These are phyloP conservation scores for Sarocladium brachiariae DNA, from an alignment of 2,329 filamentous ascomycete species.

Conservation along the genomic window DNA sequence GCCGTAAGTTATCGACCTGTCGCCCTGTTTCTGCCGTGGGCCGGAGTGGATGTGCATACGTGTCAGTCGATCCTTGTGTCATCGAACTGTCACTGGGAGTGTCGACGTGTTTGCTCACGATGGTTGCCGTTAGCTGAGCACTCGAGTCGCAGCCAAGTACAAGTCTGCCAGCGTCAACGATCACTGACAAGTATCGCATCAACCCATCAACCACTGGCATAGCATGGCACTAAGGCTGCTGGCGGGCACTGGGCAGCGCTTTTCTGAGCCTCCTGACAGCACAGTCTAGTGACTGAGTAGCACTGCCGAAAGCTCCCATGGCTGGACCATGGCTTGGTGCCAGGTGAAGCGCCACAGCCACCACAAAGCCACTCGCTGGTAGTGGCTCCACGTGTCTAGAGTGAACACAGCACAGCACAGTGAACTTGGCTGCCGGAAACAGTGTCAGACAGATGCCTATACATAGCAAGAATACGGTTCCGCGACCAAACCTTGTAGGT, in stretches of 20 bases:
- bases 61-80: background rate
- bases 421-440: no score
- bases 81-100: no score
- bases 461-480: no score
- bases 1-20: background rate
- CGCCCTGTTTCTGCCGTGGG: background rate
- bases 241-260: no score
- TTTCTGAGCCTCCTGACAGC: background rate
- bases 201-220: background rate
- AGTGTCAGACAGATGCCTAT: no score
- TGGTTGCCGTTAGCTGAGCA: no score
- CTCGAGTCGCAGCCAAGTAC: constrained; percentile 4
- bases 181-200: background rate
- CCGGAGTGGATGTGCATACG: background rate
- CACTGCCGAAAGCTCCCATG: no score
- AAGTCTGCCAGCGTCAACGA: background rate
- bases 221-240: no score
- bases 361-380: background rate
- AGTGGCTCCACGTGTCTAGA: constrained; percentile 9
- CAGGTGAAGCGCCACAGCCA: constrained; percentile 4
- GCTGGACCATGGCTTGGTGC: no score
- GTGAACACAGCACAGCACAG: no score
- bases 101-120: no score
- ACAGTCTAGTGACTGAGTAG: background rate
- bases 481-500: no score